A percentile compares a stretch with the other conserved stretches of the same genome.
These are phyloP conservation scores for Coemansia sp. DNA, from an alignment of 192 early-diverging fungal species.

Conservation along the genomic window DNA sequence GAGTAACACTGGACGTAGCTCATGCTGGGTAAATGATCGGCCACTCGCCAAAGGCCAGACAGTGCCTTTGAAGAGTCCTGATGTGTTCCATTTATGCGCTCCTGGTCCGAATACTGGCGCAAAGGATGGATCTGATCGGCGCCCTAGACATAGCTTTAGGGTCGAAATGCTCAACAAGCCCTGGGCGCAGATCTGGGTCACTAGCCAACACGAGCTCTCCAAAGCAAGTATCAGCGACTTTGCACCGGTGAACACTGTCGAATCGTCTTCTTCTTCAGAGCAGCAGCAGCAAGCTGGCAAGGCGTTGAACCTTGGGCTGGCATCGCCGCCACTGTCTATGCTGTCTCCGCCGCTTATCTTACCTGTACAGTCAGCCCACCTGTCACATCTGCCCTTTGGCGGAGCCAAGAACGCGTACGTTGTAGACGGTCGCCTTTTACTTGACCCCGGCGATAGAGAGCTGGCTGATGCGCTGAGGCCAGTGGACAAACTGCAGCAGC, in stretches of 20 bases:
- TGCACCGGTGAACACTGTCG: background rate
- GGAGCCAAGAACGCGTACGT: constrained; percentile 30
- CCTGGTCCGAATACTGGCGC: background rate
- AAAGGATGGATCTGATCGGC: background rate
- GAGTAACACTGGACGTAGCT: constrained; percentile 31
- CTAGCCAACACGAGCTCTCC: constrained; percentile 6
- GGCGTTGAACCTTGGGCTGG: background rate
- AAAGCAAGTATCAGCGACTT: background rate
- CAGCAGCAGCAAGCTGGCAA: background rate
- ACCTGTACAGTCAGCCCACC: constrained; percentile 35
- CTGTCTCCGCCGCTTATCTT: constrained; percentile 39
- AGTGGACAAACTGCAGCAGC: background rate
- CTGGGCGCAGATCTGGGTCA: constrained; percentile 45
- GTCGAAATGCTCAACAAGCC: constrained; percentile 34
- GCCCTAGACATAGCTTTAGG: constrained; percentile 20
- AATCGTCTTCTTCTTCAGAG: background rate
- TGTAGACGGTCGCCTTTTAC: constrained; percentile 22
- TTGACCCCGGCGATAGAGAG: constrained; percentile 21
- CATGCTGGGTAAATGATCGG: constrained; percentile 26
- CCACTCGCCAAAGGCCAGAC: constrained; percentile 15
- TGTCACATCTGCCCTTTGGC: constrained; percentile 32
- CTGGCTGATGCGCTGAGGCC: constrained; percentile 3
- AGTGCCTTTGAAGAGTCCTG: constrained; percentile 20
- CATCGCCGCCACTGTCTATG: background rate
- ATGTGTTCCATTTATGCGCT: constrained; percentile 23